Evolutionary conservation across 225 moss, liverwort and hornwort species (phyloP), one percentile per base, ranked within the genome.

Genomic region (Polytrichum commune): DNA sequence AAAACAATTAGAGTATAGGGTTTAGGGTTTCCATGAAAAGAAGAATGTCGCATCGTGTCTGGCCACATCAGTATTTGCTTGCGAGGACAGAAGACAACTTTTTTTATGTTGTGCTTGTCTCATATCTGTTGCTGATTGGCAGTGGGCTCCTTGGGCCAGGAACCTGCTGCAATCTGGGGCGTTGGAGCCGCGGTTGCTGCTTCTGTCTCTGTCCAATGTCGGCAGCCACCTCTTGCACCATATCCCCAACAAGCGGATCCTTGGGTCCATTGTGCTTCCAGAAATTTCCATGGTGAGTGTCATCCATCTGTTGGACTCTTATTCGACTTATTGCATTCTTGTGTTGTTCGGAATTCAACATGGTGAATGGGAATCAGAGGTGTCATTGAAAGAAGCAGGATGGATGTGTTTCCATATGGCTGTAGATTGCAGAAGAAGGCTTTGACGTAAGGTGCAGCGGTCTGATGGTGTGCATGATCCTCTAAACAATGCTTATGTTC

Each of bases 111-210:
- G 63, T 63, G 63, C 7, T 60, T 55, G 38, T 60, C 73, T 76
- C 64, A 61, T 73, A 75, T 74, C 69, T 72, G 83, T 65, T 89
- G 71, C 75, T 90, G 78, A 75, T 77, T 85, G 72, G 84, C 93
- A 96, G 93, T 96, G 93, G 93, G 76, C 85, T 81, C 83, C 93
- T 18, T 96, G 86, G 71, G 75, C 82, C 60, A 75, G 70, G 70
- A 81, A 71, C 73, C 78, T 86, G 73, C 72, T 87, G 65, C 85
- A 83, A 73, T 81, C 86, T 63, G 91, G 91, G 53, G 84, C 81
- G 70, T 81, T 93, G 83, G 84, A 67, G 29, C 86, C 91, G 18
- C 69, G 83, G 65, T 77, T 94, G 56, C 77, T 92, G 67, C 72
- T 94, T 74, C 58, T 92, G 61, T 92, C 88, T 70, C 79, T 87